phyloP scores from a whole-genome alignment of 1,284 basidiomycete species.

The Paramarasmius palmivorus region DNA sequence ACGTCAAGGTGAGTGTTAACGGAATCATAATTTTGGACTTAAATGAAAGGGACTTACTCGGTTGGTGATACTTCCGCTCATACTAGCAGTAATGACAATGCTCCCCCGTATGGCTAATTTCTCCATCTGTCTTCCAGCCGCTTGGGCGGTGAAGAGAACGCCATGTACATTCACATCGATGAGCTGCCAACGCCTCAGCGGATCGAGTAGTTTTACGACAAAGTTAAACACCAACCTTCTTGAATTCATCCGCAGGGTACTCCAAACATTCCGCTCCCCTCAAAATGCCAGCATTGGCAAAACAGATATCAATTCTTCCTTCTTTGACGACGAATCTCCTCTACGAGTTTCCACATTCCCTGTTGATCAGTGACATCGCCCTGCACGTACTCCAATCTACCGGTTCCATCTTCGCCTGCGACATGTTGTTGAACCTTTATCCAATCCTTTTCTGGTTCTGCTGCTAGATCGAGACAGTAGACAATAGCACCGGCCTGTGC shows the following conservation, averaged over 20 bases:
- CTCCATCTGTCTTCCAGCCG: conserved; percentile 75
- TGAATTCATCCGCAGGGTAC: conserved; percentile 72
- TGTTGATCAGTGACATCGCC: conserved; percentile 67
- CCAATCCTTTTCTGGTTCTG: conserved; percentile 70
- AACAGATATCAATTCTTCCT: conserved; percentile 68
- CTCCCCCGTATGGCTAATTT: conserved; percentile 72
- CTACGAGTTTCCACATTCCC: conserved; percentile 52
- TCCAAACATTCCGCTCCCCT: conserved; percentile 64
- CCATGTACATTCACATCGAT: conserved; percentile 78
- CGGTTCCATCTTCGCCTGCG: conserved; percentile 40
- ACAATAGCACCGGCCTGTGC: conserved; percentile 79
- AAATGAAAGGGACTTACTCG: conserved; percentile 43
- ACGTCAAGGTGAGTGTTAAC: conserved; percentile 16
- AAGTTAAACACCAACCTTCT: conserved; percentile 42
- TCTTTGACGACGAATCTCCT: conserved; percentile 65
- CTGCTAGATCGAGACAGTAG: conserved; percentile 76
- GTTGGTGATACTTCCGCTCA: conserved; percentile 87
- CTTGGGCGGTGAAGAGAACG: conserved; percentile 78
- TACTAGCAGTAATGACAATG: conserved; percentile 83
- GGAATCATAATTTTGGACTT: neutral
- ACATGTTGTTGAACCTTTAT: conserved; percentile 54
- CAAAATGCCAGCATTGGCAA: conserved; percentile 79
- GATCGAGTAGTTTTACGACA: neutral
- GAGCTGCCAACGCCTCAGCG: conserved; percentile 42
- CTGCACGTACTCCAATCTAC: conserved; percentile 65